phyloP scores from a whole-genome alignment of 2,329 filamentous ascomycete genomes.

The Cucurbitaria berberidis region DNA sequence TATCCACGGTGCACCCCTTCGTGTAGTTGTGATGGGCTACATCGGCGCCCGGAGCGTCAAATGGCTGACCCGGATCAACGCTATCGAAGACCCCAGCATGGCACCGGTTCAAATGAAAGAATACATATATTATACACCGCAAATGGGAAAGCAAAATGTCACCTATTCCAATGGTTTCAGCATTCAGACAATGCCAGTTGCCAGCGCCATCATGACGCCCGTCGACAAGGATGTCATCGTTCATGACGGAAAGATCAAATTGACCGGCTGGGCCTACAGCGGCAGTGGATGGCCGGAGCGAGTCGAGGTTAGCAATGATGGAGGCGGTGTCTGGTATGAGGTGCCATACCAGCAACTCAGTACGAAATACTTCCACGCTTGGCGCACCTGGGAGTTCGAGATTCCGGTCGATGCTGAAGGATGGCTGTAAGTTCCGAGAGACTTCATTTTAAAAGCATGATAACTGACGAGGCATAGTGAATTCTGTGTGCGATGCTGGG shows the following conservation, averaged over 20 bases:
- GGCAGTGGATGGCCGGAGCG: conserved; percentile 60
- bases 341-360: conserved; percentile 66
- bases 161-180: conserved; percentile 65
- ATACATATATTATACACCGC: conserved; percentile 72
- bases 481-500: conserved; percentile 53
- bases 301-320: conserved; percentile 68
- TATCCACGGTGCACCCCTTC: conserved; percentile 70
- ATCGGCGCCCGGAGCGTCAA: conserved; percentile 70
- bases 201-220: conserved; percentile 69
- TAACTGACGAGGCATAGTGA: conserved; percentile 31
- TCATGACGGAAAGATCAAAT: conserved; percentile 64
- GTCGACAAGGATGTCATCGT: conserved; percentile 66
- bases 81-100: conserved; percentile 60
- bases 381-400: conserved; percentile 69
- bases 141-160: conserved; percentile 71
- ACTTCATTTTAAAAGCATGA: neutral
- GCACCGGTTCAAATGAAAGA: conserved; percentile 70
- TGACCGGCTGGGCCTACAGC: conserved; percentile 56
- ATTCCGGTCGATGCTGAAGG: conserved; percentile 63
- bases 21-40: conserved; percentile 68
- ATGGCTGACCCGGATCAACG: conserved; percentile 69
- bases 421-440: conserved; percentile 42
- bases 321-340: conserved; percentile 69
- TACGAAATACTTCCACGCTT: conserved; percentile 67
- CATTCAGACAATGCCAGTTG: conserved; percentile 76